Evolutionary conservation across 2,329 filamentous ascomycete genomes (phyloP).

Genomic region (Pyricularia grisea): DNA sequence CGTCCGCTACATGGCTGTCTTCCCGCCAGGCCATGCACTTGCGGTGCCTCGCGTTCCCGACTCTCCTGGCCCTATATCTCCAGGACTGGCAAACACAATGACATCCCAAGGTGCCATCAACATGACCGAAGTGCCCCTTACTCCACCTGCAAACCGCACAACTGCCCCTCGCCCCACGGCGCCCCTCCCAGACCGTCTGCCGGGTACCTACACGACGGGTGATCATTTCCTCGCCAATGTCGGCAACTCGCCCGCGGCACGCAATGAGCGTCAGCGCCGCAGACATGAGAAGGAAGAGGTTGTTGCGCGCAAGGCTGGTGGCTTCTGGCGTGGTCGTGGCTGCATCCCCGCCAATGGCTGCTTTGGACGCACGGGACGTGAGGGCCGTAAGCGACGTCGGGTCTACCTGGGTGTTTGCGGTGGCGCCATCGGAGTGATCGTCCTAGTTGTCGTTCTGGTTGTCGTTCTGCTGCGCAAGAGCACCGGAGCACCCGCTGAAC

Average conservation of each 20-base stretch:
- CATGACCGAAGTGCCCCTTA: constrained; percentile 49
- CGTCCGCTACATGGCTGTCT: constrained; percentile 46
- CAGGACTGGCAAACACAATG: constrained; percentile 52
- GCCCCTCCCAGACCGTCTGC: constrained; percentile 31
- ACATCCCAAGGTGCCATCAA: constrained; percentile 50
- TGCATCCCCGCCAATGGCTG: constrained; percentile 56
- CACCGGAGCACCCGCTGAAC: constrained; percentile 15
- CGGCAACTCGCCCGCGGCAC: constrained; percentile 27
- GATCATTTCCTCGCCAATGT: constrained; percentile 31
- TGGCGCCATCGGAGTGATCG: constrained; percentile 42
- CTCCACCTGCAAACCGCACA: constrained; percentile 23
- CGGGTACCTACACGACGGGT: constrained; percentile 34
- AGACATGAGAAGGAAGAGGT: constrained; percentile 59
- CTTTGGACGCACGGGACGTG: constrained; percentile 52
- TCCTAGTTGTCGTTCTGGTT: constrained; percentile 48
- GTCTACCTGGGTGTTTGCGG: constrained; percentile 45
- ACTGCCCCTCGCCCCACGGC: constrained; percentile 10
- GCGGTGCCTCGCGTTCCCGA: constrained; percentile 36
- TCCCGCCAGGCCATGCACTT: constrained; percentile 43
- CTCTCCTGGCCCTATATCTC: constrained; percentile 53
- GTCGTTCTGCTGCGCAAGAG: constrained; percentile 41
- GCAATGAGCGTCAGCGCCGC: constrained; percentile 40
- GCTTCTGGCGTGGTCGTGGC: constrained; percentile 56
- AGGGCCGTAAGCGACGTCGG: constrained; percentile 53
- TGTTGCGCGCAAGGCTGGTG: constrained; percentile 44